Evolutionary conservation across 139 green algal species (phyloP), one percentile per base, ranked within the genome.

Genomic region (Eudorina sp.): DNA sequence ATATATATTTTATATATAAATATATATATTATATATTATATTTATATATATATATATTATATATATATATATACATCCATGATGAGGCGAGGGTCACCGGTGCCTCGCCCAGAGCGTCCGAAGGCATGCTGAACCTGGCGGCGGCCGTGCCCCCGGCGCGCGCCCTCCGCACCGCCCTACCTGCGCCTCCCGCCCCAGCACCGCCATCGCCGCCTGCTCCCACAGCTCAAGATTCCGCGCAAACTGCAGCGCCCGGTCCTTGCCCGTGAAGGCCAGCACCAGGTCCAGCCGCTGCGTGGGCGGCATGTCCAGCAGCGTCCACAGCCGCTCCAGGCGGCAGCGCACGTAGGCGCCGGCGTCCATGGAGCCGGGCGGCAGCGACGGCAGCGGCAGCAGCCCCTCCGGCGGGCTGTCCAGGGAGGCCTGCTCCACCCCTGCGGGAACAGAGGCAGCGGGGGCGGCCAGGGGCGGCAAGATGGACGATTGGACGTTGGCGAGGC

Each of bases 291-390:
- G 82, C 66, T 53, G 29, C 21, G n/a, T 19, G 31, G 82, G 82
- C 19, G 82, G 64, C 62, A 88, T 68, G 25, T 5, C 46, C 45
- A 88, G 82, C 62, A 79, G 23, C 16, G 29, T 18, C 82, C 82
- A 88, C 66, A 88, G 53, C 34, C 82, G 64, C 82, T 88, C 82
- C 66, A 88, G 82, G 29, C 82, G 82, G 6, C 16, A 23, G 13
- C 82, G 82, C 45, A 88, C 66, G 53, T 53, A 80, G 48, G 46
- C 68, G 11, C 82, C 82, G 23, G 82, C 82, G 82, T 88, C 82
- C 82, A 88, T 76, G 27, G 31, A 43, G 21, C 41, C 62, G 18
- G 80, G 40, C 18, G 41, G 40, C 60, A 86, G 58, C 0, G 80
- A 60, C 34, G 80, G 80, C 41, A 86, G 80, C 40, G 80, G 60